Evolutionary conservation across 306 rosid genomes (phyloP).

Genomic region (Hippophae rhamnoides): DNA sequence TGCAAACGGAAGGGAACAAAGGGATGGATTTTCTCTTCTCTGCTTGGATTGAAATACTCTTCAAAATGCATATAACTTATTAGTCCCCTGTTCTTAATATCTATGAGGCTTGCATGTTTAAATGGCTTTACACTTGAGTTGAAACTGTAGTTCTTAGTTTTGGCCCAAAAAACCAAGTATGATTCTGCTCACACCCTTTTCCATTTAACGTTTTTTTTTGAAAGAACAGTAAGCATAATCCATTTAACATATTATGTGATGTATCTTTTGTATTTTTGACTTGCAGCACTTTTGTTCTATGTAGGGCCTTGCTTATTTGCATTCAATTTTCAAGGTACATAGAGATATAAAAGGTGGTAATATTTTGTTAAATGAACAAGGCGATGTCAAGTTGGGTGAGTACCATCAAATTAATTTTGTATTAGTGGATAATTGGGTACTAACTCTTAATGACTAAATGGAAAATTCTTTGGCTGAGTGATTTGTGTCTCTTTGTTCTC

Average conservation of each 20-base stretch:
- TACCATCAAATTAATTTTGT: slow-evolving; percentile 11
- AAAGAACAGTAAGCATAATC: neutral
- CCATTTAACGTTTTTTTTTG: neutral
- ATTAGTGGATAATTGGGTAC: neutral
- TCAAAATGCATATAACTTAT: neutral
- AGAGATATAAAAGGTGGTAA: slow-evolving; percentile 99
- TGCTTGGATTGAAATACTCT: slow-evolving; percentile 4
- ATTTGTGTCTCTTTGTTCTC: neutral
- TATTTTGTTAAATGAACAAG: slow-evolving; percentile 93
- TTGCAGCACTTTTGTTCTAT: slow-evolving; percentile 12
- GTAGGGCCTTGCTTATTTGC: slow-evolving; percentile 93
- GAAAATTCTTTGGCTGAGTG: neutral
- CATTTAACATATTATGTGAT: neutral
- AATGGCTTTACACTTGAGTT: neutral
- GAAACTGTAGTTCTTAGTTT: neutral
- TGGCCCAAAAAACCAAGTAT: neutral
- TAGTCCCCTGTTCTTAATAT: neutral
- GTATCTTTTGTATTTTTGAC: slow-evolving; percentile 4
- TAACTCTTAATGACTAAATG: neutral
- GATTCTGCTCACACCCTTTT: neutral
- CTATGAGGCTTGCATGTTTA: neutral
- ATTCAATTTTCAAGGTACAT: slow-evolving; percentile 95
- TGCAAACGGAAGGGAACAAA: neutral
- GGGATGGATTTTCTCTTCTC: slow-evolving; percentile 1
- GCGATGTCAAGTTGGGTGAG: slow-evolving; percentile 98